Conservation (phyloP, 257 asterid genomes). For the Fraxinus americana region DNA sequence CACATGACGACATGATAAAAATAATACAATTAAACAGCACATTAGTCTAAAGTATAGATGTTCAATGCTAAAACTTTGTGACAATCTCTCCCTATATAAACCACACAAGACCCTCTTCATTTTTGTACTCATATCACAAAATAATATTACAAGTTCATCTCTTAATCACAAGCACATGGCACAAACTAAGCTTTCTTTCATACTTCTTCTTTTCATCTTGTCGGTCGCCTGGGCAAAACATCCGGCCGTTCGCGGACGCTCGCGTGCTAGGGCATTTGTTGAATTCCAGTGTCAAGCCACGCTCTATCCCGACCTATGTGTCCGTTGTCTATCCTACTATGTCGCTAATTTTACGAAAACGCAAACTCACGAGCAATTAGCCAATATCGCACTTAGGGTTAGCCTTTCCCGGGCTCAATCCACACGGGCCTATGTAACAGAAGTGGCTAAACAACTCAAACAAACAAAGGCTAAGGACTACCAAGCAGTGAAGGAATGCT, state of each 20-base stretch:
- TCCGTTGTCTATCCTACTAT: constrained; percentile 35
- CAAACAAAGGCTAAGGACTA: constrained; percentile 37
- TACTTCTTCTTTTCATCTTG: constrained; percentile 29
- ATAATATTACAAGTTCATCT: background rate
- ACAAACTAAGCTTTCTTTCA: constrained; percentile 18
- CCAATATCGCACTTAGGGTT: constrained; percentile 55
- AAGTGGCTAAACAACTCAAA: constrained; percentile 44
- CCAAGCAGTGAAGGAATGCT: constrained; percentile 51
- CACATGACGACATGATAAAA: constrained; percentile 28
- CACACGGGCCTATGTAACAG: constrained; percentile 45
- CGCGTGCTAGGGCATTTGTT: constrained; percentile 48
- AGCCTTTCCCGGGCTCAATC: constrained; percentile 50
- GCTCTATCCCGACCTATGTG: constrained; percentile 45
- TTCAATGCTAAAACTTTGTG: constrained; percentile 16
- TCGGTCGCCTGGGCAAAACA: constrained; percentile 19
- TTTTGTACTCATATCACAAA: background rate
- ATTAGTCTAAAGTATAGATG: constrained; percentile 14
- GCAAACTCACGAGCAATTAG: constrained; percentile 45
- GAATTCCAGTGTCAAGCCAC: constrained; percentile 49
- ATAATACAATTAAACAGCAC: background rate
- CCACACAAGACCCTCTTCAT: constrained; percentile 20
- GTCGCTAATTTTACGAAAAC: constrained; percentile 32
- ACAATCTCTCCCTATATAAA: constrained; percentile 39
- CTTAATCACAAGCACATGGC: constrained; percentile 4
- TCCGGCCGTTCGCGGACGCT: constrained; percentile 10